Evolutionary conservation across 441 rosid species (phyloP), one percentile per base, ranked within the genome.

Genomic region (Arabidopsis hybrid): DNA sequence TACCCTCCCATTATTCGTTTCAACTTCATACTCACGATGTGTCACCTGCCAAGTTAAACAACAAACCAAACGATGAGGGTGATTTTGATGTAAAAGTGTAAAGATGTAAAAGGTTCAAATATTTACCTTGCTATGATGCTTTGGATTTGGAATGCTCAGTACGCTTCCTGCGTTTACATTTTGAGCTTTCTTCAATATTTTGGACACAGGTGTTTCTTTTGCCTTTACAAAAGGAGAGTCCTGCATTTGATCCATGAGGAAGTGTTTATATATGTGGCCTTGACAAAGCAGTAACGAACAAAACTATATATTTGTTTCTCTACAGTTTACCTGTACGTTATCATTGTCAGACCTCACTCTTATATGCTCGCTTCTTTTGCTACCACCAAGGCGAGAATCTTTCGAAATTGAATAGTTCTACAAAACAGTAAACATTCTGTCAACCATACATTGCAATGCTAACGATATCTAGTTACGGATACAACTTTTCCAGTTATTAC

Each of bases 1-100:
- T 36, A 84, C 77, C 84, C 90, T 81, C 69, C 94, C 95, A 83
- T 83, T 84, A 6, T 77, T 71, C 34, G 81, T 84, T 81, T 91
- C 97, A 78, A 87, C 83, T 72, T 92, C 97, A 83, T 91, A 91
- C 61, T 89, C 97, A 77, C 63, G 93, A 73, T 63, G 97, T 65
- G 87, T 84, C 67, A 91, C 95, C 98, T 92, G 85, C 76, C 62
- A 67, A 60, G 58, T 67, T 59, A 32, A 52, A 68, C 60, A 61
- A 65, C 39, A 69, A 62, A 68, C 21, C 40, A 60, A 26, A 52
- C 69, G 14, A 59, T 77, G 71, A 80, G 50, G 36, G 45, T 60
- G 11, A 62, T 5, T 29, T 29, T 65, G 38, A 50, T 65, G 29
- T 39, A 31, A 46, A 64, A 64, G 16, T 76, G 40, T 18, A 34